Evolutionary conservation across 2,329 filamentous ascomycete species (phyloP), one percentile per base, ranked within the genome.

Genomic region (Cadophora malorum): DNA sequence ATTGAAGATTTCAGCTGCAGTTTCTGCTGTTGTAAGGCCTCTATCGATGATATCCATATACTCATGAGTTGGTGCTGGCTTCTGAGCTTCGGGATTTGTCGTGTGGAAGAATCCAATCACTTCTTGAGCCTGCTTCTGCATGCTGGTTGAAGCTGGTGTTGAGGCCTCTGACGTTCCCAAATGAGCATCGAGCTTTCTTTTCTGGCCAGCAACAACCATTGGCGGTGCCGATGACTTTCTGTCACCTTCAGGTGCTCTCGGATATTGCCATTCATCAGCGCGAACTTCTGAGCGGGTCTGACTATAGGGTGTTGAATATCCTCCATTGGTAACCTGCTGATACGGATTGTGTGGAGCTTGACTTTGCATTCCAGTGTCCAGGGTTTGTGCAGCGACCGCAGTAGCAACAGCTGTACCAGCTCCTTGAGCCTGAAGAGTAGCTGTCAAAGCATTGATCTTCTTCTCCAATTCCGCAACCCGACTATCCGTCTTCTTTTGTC

Each of bases 1-100:
- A 28, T 80, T 76, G 70, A 90, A 88, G 55, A 90, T 81, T 65
- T 83, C 80, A 2, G 80, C 78, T 1, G 89, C 88, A 68, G 83
- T 80, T 1, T 85, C 84, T 76, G 84, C 80, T 2, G 83, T 85
- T 38, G 91, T 76, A 50, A 91, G 74, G 1, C 87, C 88, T 10
- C 86, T 83, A 70, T 90, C 88, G 49, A 91, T 80, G 19, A 81
- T 77, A 74, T 82, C 81, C 58, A 71, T 67, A 72, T 79, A 79
- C 62, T 77, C 76, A 63, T 77, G 73, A n/a, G 69, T 71, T 47
- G 66, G 65, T 5, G 67, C 53, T 33, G 64, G 59, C 60, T 66
- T 70, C 31, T 41, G 23, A 23, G 19, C 23, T n/a, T 33, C 50
- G 19, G 52, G 19, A 41, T 56, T 56, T 33, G 23, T 23, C 5